Conservation (phyloP, 2,329 filamentous ascomycete genomes). For the Beauveria rudraprayagi region DNA sequence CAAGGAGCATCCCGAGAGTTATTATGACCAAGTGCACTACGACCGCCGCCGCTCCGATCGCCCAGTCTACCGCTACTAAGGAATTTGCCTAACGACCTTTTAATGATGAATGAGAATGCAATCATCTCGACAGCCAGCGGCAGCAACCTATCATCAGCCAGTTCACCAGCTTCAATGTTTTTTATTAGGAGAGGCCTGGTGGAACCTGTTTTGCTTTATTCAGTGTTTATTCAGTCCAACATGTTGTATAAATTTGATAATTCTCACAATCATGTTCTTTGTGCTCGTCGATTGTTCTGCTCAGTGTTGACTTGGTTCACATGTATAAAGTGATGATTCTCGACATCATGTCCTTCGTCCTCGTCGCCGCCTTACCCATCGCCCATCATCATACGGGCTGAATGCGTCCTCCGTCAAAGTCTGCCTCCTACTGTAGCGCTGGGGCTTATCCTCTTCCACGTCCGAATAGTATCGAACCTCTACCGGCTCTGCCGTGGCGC, state of each 20-base stretch:
- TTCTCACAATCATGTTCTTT: neutral
- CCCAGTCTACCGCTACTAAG: conserved; percentile 1
- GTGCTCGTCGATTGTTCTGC: neutral
- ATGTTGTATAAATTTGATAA: neutral
- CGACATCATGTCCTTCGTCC: neutral
- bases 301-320: neutral
- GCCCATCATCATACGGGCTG: neutral
- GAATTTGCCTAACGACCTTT: neutral
- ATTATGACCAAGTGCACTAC: neutral
- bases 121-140: neutral
- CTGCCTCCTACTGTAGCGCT: neutral
- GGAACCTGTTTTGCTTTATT: neutral
- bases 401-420: neutral
- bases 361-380: neutral
- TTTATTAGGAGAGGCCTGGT: neutral
- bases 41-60: neutral
- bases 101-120: neutral
- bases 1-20: neutral
- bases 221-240: neutral
- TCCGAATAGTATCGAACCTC: conserved; percentile 1
- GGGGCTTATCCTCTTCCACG: neutral
- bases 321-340: neutral
- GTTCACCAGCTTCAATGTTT: neutral
- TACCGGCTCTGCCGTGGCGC: neutral
- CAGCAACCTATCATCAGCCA: neutral